Evolutionary conservation across 345 rosid species (phyloP).

Genomic region (Melaleuca alternifolia): DNA sequence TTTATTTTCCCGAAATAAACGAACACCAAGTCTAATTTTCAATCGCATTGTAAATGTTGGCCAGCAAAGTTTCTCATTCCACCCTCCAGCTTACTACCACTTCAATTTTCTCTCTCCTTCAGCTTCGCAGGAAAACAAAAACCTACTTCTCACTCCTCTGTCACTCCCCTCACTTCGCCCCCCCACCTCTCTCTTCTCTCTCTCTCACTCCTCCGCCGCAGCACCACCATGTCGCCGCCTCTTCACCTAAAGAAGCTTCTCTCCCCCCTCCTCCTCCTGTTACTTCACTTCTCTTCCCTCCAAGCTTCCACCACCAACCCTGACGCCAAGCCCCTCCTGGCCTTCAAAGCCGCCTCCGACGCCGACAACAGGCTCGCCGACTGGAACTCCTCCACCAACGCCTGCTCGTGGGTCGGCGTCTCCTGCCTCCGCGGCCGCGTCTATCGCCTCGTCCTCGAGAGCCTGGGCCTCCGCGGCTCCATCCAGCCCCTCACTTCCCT

Average conservation of each 20-base stretch:
- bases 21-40: neutral
- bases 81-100: rapidly evolving
- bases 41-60: neutral
- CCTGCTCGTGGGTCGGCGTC: slow-evolving; percentile 65
- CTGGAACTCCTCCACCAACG: slow-evolving; percentile 52
- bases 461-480: slow-evolving; percentile 26
- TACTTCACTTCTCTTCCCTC: neutral
- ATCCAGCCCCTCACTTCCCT: neutral
- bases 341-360: slow-evolving; percentile 53
- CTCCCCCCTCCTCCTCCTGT: neutral
- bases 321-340: slow-evolving; percentile 38
- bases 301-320: slow-evolving; percentile 22
- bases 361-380: slow-evolving; percentile 32
- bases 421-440: slow-evolving; percentile 52
- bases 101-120: neutral
- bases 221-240: neutral
- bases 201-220: neutral
- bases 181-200: neutral
- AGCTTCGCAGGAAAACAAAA: neutral
- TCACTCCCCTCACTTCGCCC: neutral
- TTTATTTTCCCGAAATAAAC: too few relatives aligned
- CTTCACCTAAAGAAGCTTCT: neutral
- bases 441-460: slow-evolving; percentile 61
- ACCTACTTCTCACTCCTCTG: neutral
- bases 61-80: neutral